Conservation (phyloP, 495 filamentous ascomycete genomes). For the Podospora sp. region DNA sequence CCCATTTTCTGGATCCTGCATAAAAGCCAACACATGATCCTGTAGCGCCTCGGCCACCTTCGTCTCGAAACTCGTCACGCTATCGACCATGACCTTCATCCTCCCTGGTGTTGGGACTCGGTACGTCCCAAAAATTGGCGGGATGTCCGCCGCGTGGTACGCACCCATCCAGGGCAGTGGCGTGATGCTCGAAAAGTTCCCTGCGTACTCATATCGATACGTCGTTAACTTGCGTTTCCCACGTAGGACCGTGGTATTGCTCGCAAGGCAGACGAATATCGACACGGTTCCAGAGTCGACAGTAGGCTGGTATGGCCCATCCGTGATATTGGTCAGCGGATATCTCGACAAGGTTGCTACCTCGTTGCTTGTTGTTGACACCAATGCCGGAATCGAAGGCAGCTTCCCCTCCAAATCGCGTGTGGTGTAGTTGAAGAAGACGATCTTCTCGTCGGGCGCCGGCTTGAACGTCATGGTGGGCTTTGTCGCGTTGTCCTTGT, state of each 20-base stretch:
- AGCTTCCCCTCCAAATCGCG: slow-evolving; percentile 29
- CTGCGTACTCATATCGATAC: slow-evolving; percentile 55
- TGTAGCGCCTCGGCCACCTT: slow-evolving; percentile 45
- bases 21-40: slow-evolving; percentile 47
- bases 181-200: slow-evolving; percentile 51
- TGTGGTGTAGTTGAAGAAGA: slow-evolving; percentile 50
- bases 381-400: slow-evolving; percentile 41
- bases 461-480: slow-evolving; percentile 46
- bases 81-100: slow-evolving; percentile 15
- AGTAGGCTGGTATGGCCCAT: slow-evolving; percentile 37
- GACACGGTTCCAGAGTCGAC: slow-evolving; percentile 38
- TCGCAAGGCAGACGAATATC: slow-evolving; percentile 42
- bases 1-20: slow-evolving; percentile 45
- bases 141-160: slow-evolving; percentile 53
- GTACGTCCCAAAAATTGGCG: slow-evolving; percentile 51
- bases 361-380: slow-evolving; percentile 49
- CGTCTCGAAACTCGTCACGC: slow-evolving; percentile 38
- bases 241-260: slow-evolving; percentile 35
- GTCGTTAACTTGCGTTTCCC: slow-evolving; percentile 38
- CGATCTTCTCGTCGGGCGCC: slow-evolving; percentile 42
- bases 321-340: slow-evolving; percentile 34
- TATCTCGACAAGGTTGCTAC: slow-evolving; percentile 40
- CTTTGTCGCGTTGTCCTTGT: slow-evolving; percentile 38
- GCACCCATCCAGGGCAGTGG: slow-evolving; percentile 50
- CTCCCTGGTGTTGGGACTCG: slow-evolving; percentile 24